phyloP scores from a whole-genome alignment of 192 early-diverging fungal genomes.

The Coemansia asiatica region DNA sequence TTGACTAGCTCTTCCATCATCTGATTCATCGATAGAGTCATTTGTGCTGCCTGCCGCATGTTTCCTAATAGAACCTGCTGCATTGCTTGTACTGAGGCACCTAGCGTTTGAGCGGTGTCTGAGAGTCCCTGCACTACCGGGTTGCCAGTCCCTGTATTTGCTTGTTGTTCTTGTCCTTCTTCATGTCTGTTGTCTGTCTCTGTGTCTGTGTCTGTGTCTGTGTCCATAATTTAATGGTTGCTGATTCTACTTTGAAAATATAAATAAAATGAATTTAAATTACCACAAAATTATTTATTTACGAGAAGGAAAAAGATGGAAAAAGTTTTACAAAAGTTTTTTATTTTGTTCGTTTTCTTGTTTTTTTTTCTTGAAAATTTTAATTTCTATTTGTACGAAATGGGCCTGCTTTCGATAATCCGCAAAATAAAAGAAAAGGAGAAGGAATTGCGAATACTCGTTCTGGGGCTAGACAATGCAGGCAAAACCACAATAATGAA shows the following conservation, averaged over 20 bases:
- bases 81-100: conserved; percentile 44
- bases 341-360: not conserved
- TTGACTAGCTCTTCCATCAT: conserved; percentile 55
- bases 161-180: not conserved
- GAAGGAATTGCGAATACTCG: conserved; percentile 90
- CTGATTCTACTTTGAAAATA: not conserved
- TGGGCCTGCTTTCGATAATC: conserved; percentile 95
- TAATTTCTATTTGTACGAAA: conserved; percentile 37
- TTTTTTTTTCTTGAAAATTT: not conserved
- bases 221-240: too few relatives aligned
- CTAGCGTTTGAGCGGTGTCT: conserved; percentile 33
- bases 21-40: conserved; percentile 50
- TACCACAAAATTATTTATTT: conserved; percentile 1
- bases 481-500: conserved; percentile 99
- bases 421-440: conserved; percentile 89
- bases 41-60: conserved; percentile 48
- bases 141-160: too few relatives aligned
- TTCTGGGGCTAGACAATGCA: conserved; percentile 98
- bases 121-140: conserved; percentile 15
- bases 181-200: not conserved
- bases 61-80: conserved; percentile 39
- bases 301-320: conserved; percentile 6
- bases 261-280: conserved; percentile 4
- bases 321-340: conserved; percentile 7
- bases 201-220: not conserved